phyloP scores from a whole-genome alignment of 768 basidiomycete species.

The Amanita molliuscula region DNA sequence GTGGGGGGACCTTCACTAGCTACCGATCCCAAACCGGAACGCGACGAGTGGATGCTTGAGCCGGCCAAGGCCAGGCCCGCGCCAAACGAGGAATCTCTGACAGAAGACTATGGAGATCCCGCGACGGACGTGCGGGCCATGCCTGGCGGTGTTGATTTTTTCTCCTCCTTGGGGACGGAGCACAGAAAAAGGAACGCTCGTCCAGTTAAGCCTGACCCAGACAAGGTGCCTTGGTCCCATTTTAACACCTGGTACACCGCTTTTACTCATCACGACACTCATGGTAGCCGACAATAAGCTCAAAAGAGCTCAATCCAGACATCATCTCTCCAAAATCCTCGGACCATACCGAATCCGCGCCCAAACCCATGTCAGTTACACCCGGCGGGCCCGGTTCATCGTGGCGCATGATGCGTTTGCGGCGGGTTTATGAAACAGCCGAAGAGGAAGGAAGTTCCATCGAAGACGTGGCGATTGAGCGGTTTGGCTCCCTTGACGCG shows the following conservation, averaged over 20 bases:
- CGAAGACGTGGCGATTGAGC: conserved; percentile 77
- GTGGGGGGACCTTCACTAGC: conserved; percentile 22
- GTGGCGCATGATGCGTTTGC: conserved; percentile 98
- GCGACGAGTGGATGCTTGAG: conserved; percentile 90
- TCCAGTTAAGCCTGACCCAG: conserved; percentile 52
- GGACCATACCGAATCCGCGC: conserved; percentile 28
- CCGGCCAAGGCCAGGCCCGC: conserved; percentile 21
- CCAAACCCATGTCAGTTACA: conserved; percentile 37
- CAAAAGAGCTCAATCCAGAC: conserved; percentile 52
- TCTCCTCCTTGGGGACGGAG: conserved; percentile 78
- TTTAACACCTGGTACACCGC: not conserved
- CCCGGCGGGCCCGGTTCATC: conserved; percentile 90
- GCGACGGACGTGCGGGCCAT: conserved; percentile 33
- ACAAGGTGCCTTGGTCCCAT: conserved; percentile 41
- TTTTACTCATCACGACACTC: not conserved
- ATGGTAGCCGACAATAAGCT: conserved; percentile 47
- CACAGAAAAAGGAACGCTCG: conserved; percentile 51
- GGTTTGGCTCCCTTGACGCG: conserved; percentile 76
- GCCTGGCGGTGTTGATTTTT: conserved; percentile 73
- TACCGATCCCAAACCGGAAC: conserved; percentile 39
- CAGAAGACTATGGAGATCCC: conserved; percentile 56
- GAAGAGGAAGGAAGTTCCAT: conserved; percentile 70
- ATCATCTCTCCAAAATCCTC: conserved; percentile 34
- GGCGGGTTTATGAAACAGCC: conserved; percentile 80
- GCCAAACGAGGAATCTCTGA: conserved; percentile 38